A percentile compares a stretch with the other conserved stretches of the same genome.
Evolutionary conservation across 352 stramenopile genomes (phyloP).

Genomic region (Pythium folliculosum): DNA sequence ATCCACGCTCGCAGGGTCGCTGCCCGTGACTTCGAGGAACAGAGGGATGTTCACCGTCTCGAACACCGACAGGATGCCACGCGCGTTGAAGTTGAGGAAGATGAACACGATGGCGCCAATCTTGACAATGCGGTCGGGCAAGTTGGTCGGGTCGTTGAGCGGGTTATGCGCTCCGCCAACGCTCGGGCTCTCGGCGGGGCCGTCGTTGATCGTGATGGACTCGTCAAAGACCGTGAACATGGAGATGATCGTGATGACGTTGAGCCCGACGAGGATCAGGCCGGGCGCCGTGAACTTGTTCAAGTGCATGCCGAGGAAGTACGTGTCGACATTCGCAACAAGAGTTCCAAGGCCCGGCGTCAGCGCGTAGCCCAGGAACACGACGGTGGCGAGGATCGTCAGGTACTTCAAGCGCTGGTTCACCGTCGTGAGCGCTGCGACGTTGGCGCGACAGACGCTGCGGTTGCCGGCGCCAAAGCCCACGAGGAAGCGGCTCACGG

Average conservation of each 20-base stretch:
- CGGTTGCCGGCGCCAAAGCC: constrained; percentile 80
- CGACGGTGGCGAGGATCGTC: constrained; percentile 71
- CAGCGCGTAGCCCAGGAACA: constrained; percentile 76
- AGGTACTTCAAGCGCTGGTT: constrained; percentile 76
- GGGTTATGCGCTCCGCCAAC: constrained; percentile 41
- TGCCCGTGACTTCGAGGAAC: constrained; percentile 68
- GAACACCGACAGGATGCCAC: constrained; percentile 80
- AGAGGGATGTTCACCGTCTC: constrained; percentile 86
- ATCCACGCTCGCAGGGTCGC: constrained; percentile 49
- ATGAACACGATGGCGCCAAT: constrained; percentile 78
- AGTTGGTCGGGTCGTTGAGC: constrained; percentile 50
- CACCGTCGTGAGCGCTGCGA: constrained; percentile 66
- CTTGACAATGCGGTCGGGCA: constrained; percentile 70
- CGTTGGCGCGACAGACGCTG: constrained; percentile 75
- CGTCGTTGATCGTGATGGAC: constrained; percentile 56
- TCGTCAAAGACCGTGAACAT: constrained; percentile 68
- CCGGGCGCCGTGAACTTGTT: constrained; percentile 78
- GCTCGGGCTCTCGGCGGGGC: constrained; percentile 51
- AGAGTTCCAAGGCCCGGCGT: constrained; percentile 71
- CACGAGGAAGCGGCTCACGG: constrained; percentile 69
- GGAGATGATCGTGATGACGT: constrained; percentile 59
- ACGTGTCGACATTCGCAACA: constrained; percentile 61
- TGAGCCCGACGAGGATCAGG: constrained; percentile 62
- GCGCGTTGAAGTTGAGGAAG: constrained; percentile 77
- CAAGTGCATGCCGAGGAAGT: constrained; percentile 62